phyloP scores from a whole-genome alignment of 2,329 filamentous ascomycete genomes.

The Pleoardoris graminearum region DNA sequence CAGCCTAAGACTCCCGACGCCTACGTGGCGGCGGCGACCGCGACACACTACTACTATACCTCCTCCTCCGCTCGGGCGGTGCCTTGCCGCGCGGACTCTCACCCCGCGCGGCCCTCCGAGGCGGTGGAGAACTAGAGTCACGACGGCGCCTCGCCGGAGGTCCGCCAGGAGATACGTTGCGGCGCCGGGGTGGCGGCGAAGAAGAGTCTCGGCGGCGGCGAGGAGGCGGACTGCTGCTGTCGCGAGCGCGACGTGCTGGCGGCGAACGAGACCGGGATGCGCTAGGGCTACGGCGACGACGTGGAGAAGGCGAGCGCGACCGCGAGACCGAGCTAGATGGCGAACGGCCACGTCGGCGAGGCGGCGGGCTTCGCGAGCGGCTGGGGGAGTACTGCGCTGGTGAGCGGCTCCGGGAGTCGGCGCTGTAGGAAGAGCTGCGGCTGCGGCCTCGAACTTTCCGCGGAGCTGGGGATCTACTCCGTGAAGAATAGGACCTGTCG shows the following conservation, averaged over 20 bases:
- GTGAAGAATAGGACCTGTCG: conserved; percentile 34
- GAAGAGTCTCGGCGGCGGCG: conserved; percentile 1
- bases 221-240: conserved; percentile 13
- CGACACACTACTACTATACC: conserved; percentile 15
- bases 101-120: conserved; percentile 4
- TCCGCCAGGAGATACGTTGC: too few species aligned
- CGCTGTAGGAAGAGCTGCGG: conserved; percentile 24
- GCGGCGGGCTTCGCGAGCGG: conserved; percentile 28
- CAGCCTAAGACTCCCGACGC: conserved; percentile 20
- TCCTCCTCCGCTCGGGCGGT: conserved; percentile 13
- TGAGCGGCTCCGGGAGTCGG: conserved; percentile 27
- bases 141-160: conserved; percentile 1
- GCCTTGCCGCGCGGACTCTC: neutral
- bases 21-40: conserved; percentile 17
- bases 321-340: conserved; percentile 22
- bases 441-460: conserved; percentile 22
- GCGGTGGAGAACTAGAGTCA: conserved; percentile 6
- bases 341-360: conserved; percentile 30
- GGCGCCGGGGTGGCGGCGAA: conserved; percentile 2
- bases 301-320: conserved; percentile 15
- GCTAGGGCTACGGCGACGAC: conserved; percentile 2
- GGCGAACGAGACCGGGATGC: conserved; percentile 19
- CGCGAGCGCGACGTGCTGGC: conserved; percentile 14
- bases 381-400: conserved; percentile 16
- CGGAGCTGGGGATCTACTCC: conserved; percentile 32